phyloP scores from a whole-genome alignment of 2,329 filamentous ascomycete genomes.

The Penicillium thymicola region DNA sequence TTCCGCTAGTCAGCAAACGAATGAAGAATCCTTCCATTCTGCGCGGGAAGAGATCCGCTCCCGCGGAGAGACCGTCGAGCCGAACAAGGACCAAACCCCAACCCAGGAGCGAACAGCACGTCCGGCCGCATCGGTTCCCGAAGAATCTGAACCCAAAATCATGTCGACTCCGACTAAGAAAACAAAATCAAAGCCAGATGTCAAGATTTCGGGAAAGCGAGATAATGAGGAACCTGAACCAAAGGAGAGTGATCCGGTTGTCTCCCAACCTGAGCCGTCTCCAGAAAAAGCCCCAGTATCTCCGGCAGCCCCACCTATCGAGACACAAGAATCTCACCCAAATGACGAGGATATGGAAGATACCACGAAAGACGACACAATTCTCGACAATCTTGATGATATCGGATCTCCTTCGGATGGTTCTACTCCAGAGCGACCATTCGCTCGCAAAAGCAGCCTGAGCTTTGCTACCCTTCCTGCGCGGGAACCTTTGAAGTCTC shows the following conservation, averaged over 20 bases:
- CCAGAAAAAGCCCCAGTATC: slow-evolving; percentile 15
- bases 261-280: slow-evolving; percentile 12
- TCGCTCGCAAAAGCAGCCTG: slow-evolving; percentile 88
- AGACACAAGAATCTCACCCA: slow-evolving; percentile 6
- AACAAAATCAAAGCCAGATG: slow-evolving; percentile 7
- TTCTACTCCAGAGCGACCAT: slow-evolving; percentile 55
- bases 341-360: slow-evolving; percentile 24
- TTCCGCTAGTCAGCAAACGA: slow-evolving; percentile 37
- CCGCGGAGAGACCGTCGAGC: slow-evolving; percentile 38
- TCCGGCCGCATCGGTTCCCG: background rate
- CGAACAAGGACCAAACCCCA: slow-evolving; percentile 30
- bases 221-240: slow-evolving; percentile 3
- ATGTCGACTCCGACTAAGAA: slow-evolving; percentile 1
- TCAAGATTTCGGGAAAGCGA: background rate
- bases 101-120: slow-evolving; percentile 15
- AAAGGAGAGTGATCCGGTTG: slow-evolving; percentile 11
- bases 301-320: slow-evolving; percentile 2
- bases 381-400: slow-evolving; percentile 43
- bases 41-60: slow-evolving; percentile 40
- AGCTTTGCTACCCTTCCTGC: slow-evolving; percentile 92
- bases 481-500: slow-evolving; percentile 81
- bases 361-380: slow-evolving; percentile 29
- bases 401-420: slow-evolving; percentile 48
- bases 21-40: slow-evolving; percentile 48
- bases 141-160: slow-evolving; percentile 3